These are phyloP conservation scores for Torulaspora gathmanii DNA, from an alignment of 805 yeast genomes.

Conservation along the genomic window DNA sequence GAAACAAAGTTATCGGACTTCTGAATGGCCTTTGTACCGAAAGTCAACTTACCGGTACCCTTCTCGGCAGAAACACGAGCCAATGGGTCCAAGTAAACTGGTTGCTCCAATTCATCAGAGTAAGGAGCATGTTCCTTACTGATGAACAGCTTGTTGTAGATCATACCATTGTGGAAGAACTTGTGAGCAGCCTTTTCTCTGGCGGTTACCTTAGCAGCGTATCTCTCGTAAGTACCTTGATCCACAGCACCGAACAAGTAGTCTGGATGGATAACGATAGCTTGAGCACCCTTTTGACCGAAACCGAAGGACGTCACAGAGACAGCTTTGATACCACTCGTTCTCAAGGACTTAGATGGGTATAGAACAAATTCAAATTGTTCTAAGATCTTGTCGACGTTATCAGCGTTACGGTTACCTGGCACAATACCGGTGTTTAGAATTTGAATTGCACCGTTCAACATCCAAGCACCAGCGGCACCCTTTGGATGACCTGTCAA, in stretches of 20 bases:
- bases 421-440: constrained; percentile 91
- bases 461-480: constrained; percentile 99
- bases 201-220: constrained; percentile 61
- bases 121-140: constrained; percentile 95
- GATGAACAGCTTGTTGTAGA: constrained; percentile 83
- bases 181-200: constrained; percentile 90
- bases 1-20: constrained; percentile 41
- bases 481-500: constrained; percentile 99
- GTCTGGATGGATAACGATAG: constrained; percentile 86
- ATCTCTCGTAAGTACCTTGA: constrained; percentile 63
- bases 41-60: constrained; percentile 44
- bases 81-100: constrained; percentile 93
- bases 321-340: constrained; percentile 96
- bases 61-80: constrained; percentile 45
- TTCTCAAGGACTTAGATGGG: constrained; percentile 90
- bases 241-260: constrained; percentile 83
- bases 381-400: constrained; percentile 78
- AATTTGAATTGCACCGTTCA: constrained; percentile 95
- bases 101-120: constrained; percentile 77
- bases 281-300: constrained; percentile 99
- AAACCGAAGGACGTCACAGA: constrained; percentile 97
- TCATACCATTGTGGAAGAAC: constrained; percentile 92
- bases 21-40: constrained; percentile 50
- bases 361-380: constrained; percentile 83
- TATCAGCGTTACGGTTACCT: constrained; percentile 98